Evolutionary conservation across 2,329 filamentous ascomycete genomes (phyloP), one percentile per base, ranked within the genome.

Genomic region (Penicillium sp.): DNA sequence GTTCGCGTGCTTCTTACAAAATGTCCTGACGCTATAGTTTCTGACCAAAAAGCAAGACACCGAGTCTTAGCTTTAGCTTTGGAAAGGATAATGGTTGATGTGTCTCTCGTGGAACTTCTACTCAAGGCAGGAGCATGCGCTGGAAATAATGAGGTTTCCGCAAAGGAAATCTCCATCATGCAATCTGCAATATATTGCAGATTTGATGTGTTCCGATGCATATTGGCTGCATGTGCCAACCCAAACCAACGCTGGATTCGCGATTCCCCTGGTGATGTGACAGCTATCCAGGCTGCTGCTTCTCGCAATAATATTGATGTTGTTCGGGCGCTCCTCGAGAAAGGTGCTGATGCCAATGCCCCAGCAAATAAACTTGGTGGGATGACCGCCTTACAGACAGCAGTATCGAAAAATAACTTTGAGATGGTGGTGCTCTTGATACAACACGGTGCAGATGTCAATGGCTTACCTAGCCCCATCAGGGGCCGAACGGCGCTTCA

Each of bases 311-410:
- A 61, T 41, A 47, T 66, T 41, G 56, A 65, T n/a, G 56, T 66
- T 3, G 69, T 65, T 22, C 52, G 60, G 14, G 31, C 64, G 10
- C 62, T 72, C 3, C 56, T 72, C 18, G 56, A 63, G 50, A 50
- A 53, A 10, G 67, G 62, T 19, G 68, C 66, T 11, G 63, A 72
- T 60, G 59, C 69, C 27, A 70, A 71, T 54, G 63, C 60, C 24
- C 56, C 58, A 5, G 55, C 63, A 14, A 55, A 56, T 11, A 24
- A 54, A 9, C 14, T 54, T 19, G 40, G 43, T 7, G 57, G 54
- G 6, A 51, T 19, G 47, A 66, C 65, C 18, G 55, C 65, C 1
- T 50, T 66, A 18, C 60, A 66, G 39, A 43, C 49, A 24, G 60
- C 66, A 22, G 59, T 50, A 2, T 44, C 53, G 19, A 18, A 55